phyloP scores from a whole-genome alignment of 371 early-diverging fungal species.

The Mucor mucedo region DNA sequence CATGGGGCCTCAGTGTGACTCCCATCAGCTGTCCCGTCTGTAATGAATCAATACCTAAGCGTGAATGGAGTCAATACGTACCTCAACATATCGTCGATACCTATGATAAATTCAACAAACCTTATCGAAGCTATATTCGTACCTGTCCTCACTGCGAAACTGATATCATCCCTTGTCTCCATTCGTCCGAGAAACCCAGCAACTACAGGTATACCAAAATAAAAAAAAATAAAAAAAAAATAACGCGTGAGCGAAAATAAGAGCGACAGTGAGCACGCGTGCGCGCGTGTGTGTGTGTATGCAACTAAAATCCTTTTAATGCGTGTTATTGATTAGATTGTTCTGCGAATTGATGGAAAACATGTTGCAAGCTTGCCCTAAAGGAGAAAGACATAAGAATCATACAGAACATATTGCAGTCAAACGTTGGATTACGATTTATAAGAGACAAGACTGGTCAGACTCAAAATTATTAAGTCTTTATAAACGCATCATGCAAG shows the following conservation, averaged over 20 bases:
- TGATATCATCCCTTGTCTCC: conserved; percentile 42
- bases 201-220: background rate
- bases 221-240: background rate
- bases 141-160: conserved; percentile 55
- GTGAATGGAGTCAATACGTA: conserved; percentile 58
- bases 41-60: conserved; percentile 46
- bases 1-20: conserved; percentile 66
- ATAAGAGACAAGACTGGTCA: conserved; percentile 21
- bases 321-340: background rate
- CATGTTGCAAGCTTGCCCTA: conserved; percentile 18
- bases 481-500: conserved; percentile 23
- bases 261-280: too few species aligned
- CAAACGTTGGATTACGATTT: conserved; percentile 28
- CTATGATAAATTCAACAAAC: conserved; percentile 60
- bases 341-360: conserved; percentile 23
- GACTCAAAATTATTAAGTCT: conserved; percentile 14
- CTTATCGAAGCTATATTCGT: conserved; percentile 58
- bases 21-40: conserved; percentile 64
- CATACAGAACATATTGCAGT: conserved; percentile 27
- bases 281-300: too few species aligned
- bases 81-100: conserved; percentile 31
- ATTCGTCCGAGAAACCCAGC: conserved; percentile 5
- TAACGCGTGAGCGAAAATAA: too few species aligned
- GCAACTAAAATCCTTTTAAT: too few species aligned
- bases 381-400: conserved; percentile 20